Conservation (phyloP, 768 basidiomycete species). For the Lentinula sp. region DNA sequence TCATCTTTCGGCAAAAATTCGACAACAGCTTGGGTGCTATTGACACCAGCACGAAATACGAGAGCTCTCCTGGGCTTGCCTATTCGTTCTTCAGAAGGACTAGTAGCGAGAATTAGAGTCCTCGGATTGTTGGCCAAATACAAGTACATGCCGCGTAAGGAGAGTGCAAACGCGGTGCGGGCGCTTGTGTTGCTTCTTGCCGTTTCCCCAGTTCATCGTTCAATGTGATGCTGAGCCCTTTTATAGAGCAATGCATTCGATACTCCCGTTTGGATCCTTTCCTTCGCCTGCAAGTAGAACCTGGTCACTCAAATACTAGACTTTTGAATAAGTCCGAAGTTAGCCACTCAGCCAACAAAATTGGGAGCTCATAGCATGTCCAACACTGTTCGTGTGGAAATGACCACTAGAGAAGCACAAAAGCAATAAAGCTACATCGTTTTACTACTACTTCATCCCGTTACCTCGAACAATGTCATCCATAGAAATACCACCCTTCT, state of each 20-base stretch:
- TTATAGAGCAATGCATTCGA: too few species aligned
- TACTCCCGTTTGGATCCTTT: too few species aligned
- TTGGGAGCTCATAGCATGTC: too few species aligned
- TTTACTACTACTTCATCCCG: background rate
- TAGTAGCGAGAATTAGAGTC: slow-evolving; percentile 67
- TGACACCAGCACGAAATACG: slow-evolving; percentile 61
- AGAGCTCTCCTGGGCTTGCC: slow-evolving; percentile 60
- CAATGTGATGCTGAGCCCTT: too few species aligned
- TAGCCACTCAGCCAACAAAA: too few species aligned
- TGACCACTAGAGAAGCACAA: background rate
- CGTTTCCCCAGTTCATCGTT: too few species aligned
- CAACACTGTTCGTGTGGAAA: background rate
- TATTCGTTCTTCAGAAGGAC: slow-evolving; percentile 55
- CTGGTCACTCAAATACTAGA: too few species aligned
- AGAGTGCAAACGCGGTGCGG: background rate
- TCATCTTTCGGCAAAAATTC: slow-evolving; percentile 76
- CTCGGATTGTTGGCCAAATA: slow-evolving; percentile 66
- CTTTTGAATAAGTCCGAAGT: too few species aligned
- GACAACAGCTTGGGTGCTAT: slow-evolving; percentile 66
- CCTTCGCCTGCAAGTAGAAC: too few species aligned
- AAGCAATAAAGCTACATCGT: background rate
- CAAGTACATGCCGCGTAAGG: slow-evolving; percentile 52
- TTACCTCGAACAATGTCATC: background rate
- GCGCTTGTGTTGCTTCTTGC: background rate
- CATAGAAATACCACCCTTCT: background rate